Evolutionary conservation across 179 eudicot genomes (phyloP), one percentile per base, ranked within the genome.

Genomic region (Actinidia arguta): DNA sequence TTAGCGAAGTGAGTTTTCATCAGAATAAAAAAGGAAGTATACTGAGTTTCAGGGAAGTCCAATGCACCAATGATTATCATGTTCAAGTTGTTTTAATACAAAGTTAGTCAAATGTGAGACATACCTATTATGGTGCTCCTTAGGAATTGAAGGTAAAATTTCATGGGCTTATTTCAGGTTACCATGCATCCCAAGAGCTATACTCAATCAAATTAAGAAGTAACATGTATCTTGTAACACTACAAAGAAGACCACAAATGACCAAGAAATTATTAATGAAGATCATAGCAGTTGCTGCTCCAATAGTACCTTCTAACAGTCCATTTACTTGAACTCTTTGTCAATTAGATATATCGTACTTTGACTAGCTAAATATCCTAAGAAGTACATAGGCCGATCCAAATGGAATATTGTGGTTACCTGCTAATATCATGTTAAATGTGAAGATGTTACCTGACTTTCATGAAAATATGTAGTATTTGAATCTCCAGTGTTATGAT

Each of bases 381-480:
- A 85, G 66, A 96, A 91, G 85, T 96, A 96, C 99, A 96, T 96
- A 56, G 99, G 99, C 74, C 98, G 95, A 77, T 96, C 99, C 91
- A 96, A 88, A 88, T 96, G 99, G 83, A 96, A 96, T 98, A 96
- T 96, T 25, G 98, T 96, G 61, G 99, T 96, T 27, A 96, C 98
- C 99, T 93, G 89, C 56, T 85, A 58, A 78, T 76, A 80, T 63
- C 67, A 72, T 62, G 83, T 78, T 58, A 72, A 55, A 74, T 46
- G 47, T 79, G 6, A 64, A 70, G 47, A 63, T 44, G 59, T 56
- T 70, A 39, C 42, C 42, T 27, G 22, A 58, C 16, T 63, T 36
- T 16, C 73, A 27, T 48, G 7, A 47, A 31, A 36, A 64, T 48
- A 75, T 47, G 14, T 44, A 25, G 39, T 39, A 22, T 50, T 42